Base-by-base conservation (phyloP, 139 green algal genomes). In the Pseudopediastrum boryanum region DNA sequence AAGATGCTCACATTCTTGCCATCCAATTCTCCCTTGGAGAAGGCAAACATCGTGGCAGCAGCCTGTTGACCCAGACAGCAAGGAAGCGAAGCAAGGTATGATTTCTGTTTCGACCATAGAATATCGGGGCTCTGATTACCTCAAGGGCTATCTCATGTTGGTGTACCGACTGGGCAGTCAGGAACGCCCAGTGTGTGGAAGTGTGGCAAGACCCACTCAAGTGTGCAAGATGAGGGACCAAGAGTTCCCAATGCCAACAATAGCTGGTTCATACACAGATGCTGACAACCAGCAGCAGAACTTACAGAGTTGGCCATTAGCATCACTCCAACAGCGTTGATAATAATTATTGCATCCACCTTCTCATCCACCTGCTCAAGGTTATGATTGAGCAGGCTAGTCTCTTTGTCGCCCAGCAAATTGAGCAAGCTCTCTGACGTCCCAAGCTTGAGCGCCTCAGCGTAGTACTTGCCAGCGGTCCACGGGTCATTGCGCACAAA, bases 1-100 rank as follows among this genome's bases (percentile, higher is more conserved):
- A 91, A 48, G 42, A 87, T 84, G 27, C 58, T 71, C 13, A 92
- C 56, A 51, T 90, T 92, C 71, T 80, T 88, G 74, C 83, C 83
- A 50, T 90, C 83, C 73, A 92, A 81, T 75, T 90, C 87, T 25
- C 76, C 81, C 69, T 87, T 87, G 13, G 68, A 65, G 72, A 86
- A 88, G 38, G 54, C 71, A 56, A 69, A 70, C 52, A 78, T 78
- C n/a, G 6, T 27, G 39, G 21, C 31, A 25, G 9, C n/a, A 23
- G 71, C 46, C 68, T 76, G 68, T n/a, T n/a, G n/a, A n/a, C n/a
- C n/a, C n/a, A n/a, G n/a, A n/a, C n/a, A n/a, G n/a, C n/a, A n/a
- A n/a, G n/a, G n/a, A n/a, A n/a, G n/a, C n/a, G n/a, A n/a, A n/a
- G n/a, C n/a, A n/a, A n/a, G n/a, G n/a, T n/a, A n/a, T n/a, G n/a